These are phyloP conservation scores for Botrytis tulipae DNA, from an alignment of 2,329 filamentous ascomycete genomes.

Conservation along the genomic window DNA sequence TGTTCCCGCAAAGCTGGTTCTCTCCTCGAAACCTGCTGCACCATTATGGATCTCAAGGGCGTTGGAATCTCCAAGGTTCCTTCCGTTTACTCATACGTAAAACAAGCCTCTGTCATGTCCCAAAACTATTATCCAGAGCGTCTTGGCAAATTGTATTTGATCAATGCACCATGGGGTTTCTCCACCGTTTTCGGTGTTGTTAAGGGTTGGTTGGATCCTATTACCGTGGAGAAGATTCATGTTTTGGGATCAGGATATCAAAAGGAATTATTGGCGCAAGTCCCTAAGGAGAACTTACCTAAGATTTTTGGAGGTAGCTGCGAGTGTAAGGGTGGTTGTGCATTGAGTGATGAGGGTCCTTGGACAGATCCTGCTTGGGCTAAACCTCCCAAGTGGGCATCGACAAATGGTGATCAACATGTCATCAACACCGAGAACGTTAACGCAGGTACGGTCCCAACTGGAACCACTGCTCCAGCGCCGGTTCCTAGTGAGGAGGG, in stretches of 20 bases:
- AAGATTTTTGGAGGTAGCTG: constrained; percentile 82
- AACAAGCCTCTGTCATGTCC: constrained; percentile 80
- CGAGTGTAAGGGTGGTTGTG: constrained; percentile 77
- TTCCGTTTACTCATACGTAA: constrained; percentile 85
- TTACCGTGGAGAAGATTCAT: constrained; percentile 95
- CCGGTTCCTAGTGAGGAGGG: constrained; percentile 28
- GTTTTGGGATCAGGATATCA: constrained; percentile 81
- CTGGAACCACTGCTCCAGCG: constrained; percentile 26
- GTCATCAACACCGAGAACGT: constrained; percentile 41
- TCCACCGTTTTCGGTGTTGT: constrained; percentile 79
- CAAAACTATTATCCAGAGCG: constrained; percentile 99
- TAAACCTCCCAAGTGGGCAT: constrained; percentile 59
- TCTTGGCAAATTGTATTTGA: constrained; percentile 91
- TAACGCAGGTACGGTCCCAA: constrained; percentile 31
- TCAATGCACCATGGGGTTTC: constrained; percentile 98
- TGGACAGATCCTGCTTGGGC: constrained; percentile 75
- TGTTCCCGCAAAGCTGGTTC: constrained; percentile 89
- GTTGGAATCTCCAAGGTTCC: constrained; percentile 79
- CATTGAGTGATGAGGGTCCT: constrained; percentile 83
- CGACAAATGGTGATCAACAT: constrained; percentile 41
- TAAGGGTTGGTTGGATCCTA: constrained; percentile 93
- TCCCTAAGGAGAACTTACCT: constrained; percentile 87
- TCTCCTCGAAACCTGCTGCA: constrained; percentile 96
- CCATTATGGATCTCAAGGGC: constrained; percentile 96
- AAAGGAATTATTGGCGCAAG: constrained; percentile 77